These are phyloP conservation scores for Geranium incanum DNA, from an alignment of 441 rosid genomes.

Conservation along the genomic window DNA sequence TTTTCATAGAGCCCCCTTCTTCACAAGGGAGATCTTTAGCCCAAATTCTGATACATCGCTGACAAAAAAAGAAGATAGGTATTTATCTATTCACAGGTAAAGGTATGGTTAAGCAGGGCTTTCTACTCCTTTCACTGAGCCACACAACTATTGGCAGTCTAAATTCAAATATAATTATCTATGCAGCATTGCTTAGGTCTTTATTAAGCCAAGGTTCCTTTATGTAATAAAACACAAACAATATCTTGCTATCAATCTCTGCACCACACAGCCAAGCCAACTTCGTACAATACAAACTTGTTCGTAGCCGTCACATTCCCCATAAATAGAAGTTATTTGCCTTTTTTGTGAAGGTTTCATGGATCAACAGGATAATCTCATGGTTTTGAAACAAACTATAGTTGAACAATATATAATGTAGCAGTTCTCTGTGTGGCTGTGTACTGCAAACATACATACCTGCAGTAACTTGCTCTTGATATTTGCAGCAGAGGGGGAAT, in stretches of 20 bases:
- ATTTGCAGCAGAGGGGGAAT: constrained; percentile 38
- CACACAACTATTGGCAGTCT: too few relatives aligned
- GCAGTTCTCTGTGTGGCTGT: not conserved
- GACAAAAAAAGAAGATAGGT: too few relatives aligned
- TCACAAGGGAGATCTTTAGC: too few relatives aligned
- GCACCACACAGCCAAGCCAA: not conserved
- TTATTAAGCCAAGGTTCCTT: not conserved
- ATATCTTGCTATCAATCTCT: not conserved
- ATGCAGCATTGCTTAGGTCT: not conserved
- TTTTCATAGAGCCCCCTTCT: too few relatives aligned
- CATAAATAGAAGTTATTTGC: not conserved
- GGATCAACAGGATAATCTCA: not conserved
- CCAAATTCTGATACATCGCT: too few relatives aligned
- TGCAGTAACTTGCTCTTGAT: constrained; percentile 40
- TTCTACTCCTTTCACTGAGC: too few relatives aligned
- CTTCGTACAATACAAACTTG: not conserved
- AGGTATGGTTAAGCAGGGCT: too few relatives aligned
- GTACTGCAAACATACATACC: constrained; percentile 29
- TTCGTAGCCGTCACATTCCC: not conserved
- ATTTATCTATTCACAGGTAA: too few relatives aligned
- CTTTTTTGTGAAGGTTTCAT: constrained; percentile 2
- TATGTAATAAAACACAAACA: not conserved
- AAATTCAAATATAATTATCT: not conserved
- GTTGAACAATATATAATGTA: not conserved
- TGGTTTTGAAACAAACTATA: not conserved